Evolutionary conservation across 2,329 filamentous ascomycete genomes (phyloP).

Genomic region (Colletotrichum filicis): DNA sequence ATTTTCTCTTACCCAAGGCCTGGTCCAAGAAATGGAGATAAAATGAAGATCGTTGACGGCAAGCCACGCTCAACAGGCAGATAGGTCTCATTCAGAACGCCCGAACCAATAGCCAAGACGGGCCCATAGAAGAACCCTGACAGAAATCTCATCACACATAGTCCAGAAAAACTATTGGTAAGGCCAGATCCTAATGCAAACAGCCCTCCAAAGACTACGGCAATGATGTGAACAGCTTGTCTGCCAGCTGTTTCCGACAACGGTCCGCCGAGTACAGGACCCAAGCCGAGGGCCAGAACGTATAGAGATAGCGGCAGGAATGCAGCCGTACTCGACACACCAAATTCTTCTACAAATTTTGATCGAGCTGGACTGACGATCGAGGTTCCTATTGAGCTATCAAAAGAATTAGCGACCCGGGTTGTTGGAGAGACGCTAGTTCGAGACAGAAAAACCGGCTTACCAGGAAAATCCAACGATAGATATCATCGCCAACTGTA

Average conservation of each 20-base stretch:
- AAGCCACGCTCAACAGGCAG: not conserved
- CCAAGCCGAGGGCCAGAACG: not conserved
- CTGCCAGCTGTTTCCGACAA: not conserved
- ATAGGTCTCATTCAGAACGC: not conserved
- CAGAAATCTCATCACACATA: not conserved
- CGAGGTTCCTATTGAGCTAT: not conserved
- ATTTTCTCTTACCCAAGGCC: not conserved
- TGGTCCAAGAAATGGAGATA: not conserved
- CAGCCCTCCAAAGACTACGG: not conserved
- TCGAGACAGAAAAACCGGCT: too few relatives aligned
- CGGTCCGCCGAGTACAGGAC: not conserved
- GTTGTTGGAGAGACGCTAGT: not conserved
- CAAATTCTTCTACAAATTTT: not conserved
- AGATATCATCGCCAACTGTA: not conserved
- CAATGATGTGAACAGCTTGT: not conserved
- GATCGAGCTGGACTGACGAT: not conserved
- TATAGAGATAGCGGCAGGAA: not conserved
- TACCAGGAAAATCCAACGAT: not conserved
- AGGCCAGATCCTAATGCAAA: not conserved
- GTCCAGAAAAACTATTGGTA: not conserved
- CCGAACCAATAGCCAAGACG: not conserved
- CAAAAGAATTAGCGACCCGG: not conserved
- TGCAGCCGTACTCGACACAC: not conserved
- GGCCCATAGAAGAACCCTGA: not conserved
- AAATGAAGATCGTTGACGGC: not conserved